A percentile compares a stretch with the other conserved stretches of the same genome.
Evolutionary conservation across 2,329 filamentous ascomycete genomes (phyloP).

Genomic region (Trichophyton schoenleinii): DNA sequence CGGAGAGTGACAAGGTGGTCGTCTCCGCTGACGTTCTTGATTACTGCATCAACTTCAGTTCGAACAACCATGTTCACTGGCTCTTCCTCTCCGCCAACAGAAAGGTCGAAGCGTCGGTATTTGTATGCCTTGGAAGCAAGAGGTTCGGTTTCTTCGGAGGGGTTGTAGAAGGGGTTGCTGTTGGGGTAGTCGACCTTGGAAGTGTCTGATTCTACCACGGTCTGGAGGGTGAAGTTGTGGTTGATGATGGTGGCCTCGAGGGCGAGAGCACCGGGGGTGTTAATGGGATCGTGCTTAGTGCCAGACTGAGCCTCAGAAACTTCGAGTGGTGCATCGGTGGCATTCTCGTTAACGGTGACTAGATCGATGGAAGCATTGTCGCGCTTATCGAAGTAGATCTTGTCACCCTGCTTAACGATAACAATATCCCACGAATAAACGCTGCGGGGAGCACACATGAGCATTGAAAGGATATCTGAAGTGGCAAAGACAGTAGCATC

Average conservation of each 20-base stretch:
- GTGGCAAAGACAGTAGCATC: slow-evolving; percentile 96
- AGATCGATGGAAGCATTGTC: slow-evolving; percentile 90
- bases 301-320: slow-evolving; percentile 50
- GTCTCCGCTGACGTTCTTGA: slow-evolving; percentile 88
- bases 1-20: slow-evolving; percentile 88
- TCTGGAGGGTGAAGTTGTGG: slow-evolving; percentile 97
- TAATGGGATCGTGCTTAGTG: slow-evolving; percentile 75
- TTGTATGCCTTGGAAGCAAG: slow-evolving; percentile 95
- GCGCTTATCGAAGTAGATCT: slow-evolving; percentile 98
- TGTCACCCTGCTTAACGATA: slow-evolving; percentile 82
- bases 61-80: slow-evolving; percentile 86
- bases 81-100: slow-evolving; percentile 79
- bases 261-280: slow-evolving; percentile 83
- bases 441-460: slow-evolving; percentile 94
- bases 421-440: slow-evolving; percentile 98
- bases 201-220: slow-evolving; percentile 67
- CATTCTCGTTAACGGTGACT: slow-evolving; percentile 98
- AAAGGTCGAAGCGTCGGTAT: slow-evolving; percentile 93
- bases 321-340: slow-evolving; percentile 85
- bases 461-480: slow-evolving; percentile 93
- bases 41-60: slow-evolving; percentile 86
- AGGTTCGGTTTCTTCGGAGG: slow-evolving; percentile 81
- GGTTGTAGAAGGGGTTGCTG: slow-evolving; percentile 95
- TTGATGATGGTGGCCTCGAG: slow-evolving; percentile 99
- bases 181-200: slow-evolving; percentile 72